Evolutionary conservation across 257 asterid genomes (phyloP).

Genomic region (Solanum clarkiae): DNA sequence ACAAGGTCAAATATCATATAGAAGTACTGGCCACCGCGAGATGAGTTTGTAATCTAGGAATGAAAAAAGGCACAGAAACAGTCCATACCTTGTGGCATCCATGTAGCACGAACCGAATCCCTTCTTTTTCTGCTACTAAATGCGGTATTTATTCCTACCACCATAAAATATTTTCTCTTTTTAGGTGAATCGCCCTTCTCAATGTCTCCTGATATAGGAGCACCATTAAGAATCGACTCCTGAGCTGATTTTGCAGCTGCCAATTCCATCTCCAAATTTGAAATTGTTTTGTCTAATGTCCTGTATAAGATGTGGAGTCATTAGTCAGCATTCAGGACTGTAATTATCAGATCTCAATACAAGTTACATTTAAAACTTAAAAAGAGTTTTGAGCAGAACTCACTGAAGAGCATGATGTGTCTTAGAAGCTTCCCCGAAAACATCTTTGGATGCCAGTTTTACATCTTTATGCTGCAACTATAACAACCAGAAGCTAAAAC

Average conservation of each 20-base stretch:
- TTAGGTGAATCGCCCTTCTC: constrained; percentile 15
- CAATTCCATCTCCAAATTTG: constrained; percentile 70
- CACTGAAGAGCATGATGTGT: constrained; percentile 49
- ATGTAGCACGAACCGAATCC: constrained; percentile 82
- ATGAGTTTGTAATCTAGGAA: not conserved
- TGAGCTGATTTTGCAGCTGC: constrained; percentile 82
- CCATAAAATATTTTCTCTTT: constrained; percentile 59
- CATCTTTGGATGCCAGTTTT: constrained; percentile 33
- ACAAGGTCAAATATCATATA: not conserved
- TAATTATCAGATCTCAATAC: not conserved
- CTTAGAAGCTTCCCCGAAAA: constrained; percentile 43
- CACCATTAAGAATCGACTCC: constrained; percentile 50
- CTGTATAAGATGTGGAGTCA: constrained; percentile 14
- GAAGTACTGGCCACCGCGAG: not conserved
- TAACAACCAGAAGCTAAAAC: not conserved
- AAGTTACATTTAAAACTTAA: not conserved
- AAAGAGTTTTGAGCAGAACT: constrained; percentile 9
- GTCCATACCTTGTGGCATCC: constrained; percentile 87
- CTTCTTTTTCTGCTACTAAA: constrained; percentile 88
- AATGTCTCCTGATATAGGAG: constrained; percentile 52
- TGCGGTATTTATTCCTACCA: constrained; percentile 77
- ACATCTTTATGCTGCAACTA: constrained; percentile 39
- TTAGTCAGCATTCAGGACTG: not conserved
- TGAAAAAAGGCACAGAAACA: not conserved
- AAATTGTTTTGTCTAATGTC: constrained; percentile 67